Conservation (phyloP, 106 monocot species). For the Ottelia alismoides region DNA sequence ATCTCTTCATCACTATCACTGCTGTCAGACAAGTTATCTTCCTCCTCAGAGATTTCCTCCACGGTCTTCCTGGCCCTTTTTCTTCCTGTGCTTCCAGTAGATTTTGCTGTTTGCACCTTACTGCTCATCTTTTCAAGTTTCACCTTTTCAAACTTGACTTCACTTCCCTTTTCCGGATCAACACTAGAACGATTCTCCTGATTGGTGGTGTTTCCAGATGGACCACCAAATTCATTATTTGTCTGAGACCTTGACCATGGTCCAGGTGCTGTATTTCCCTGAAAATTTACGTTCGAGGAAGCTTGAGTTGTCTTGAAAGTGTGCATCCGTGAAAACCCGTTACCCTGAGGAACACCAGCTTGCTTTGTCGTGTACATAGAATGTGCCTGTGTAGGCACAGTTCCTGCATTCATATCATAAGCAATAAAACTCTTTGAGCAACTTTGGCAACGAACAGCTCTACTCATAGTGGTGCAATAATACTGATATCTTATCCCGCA, state of each 20-base stretch:
- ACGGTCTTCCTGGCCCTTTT: conserved; percentile 27
- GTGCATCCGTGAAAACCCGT: too few species aligned
- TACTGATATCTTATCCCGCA: conserved; percentile 3
- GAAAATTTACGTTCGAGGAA: not conserved
- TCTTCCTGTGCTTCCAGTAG: conserved; percentile 16
- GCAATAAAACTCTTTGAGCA: conserved; percentile 5
- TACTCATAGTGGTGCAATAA: conserved; percentile 68
- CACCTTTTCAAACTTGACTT: conserved; percentile 48
- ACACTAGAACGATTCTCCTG: too few species aligned
- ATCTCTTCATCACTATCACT: conserved; percentile 13
- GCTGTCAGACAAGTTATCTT: conserved; percentile 22
- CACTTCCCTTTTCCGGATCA: too few species aligned
- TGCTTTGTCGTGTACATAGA: too few species aligned
- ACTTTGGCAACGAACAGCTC: conserved; percentile 21
- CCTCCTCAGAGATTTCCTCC: conserved; percentile 13
- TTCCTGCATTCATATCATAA: not conserved
- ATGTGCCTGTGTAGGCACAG: not conserved
- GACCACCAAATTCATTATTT: not conserved
- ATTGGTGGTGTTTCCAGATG: too few species aligned
- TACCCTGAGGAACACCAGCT: not conserved
- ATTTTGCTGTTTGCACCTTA: conserved; percentile 6
- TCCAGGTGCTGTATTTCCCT: too few species aligned
- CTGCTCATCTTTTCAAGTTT: conserved; percentile 15
- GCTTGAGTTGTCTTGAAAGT: too few species aligned
- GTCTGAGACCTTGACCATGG: too few species aligned